Evolutionary conservation across 2,329 filamentous ascomycete genomes (phyloP), one percentile per base, ranked within the genome.

Genomic region (Aspergillus ochraceus): DNA sequence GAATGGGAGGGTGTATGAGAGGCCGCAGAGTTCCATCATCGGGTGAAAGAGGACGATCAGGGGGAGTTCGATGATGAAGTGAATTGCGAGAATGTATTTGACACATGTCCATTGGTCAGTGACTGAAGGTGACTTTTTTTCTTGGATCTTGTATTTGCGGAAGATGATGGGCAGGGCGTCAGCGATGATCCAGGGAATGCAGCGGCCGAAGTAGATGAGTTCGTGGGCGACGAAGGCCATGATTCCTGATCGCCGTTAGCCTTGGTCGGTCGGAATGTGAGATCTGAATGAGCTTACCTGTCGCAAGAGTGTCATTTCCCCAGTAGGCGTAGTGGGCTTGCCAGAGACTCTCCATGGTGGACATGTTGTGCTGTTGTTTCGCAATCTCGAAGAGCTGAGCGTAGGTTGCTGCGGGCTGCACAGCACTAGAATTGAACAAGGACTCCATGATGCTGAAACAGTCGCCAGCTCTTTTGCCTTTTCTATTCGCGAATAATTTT

Each of bases 151-250:
- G 84, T 91, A 98, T 77, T 89, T 89, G 77, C 90, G 88, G 82
- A 97, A 96, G 72, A 85, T 91, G 26, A 91, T 90, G 8, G 66
- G 66, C 57, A 97, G 91, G 68, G 83, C 80, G 77, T 96, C 93
- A 79, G 96, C 90, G 65, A 98, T 88, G 68, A 97, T 90, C 87
- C 91, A 98, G 2, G 94, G 94, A 61, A 97, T 74, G 64, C 82
- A 90, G 70, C 94, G 88, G 70, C 94, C 93, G 74, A 97, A 98
- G 83, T 98, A 98, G 73, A 98, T 85, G 50, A 87, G 60, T 79
- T 98, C 94, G 82, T 98, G 94, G 84, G 97, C 90, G 68, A 89
- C 79, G 78, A 98, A 98, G 73, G 91, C 96, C 89, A 97, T 89
- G 80, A 98, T 92, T 62, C 94, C 94, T n/a, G 92, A 97, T 47